A percentile compares a stretch with the other conserved stretches of the same genome.
These are phyloP conservation scores for Nigrospora osmanthi DNA, from an alignment of 2,329 filamentous ascomycete genomes.

Conservation along the genomic window DNA sequence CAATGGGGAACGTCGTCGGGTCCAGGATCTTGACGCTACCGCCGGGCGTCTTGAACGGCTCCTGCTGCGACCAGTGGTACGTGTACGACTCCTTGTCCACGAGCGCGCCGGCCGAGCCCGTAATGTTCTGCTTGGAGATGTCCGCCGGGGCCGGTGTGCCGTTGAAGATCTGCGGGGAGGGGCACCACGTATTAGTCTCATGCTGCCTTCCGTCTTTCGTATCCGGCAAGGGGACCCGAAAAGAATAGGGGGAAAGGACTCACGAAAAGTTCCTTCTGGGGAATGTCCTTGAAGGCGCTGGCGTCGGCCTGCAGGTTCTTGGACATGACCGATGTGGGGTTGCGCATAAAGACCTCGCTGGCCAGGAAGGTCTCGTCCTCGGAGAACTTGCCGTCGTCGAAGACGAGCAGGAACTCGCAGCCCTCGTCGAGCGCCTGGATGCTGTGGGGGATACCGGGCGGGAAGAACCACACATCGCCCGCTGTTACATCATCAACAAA, in stretches of 20 bases:
- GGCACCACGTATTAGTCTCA: no score
- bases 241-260: constrained; percentile 6
- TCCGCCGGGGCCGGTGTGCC: constrained; percentile 37
- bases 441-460: constrained; percentile 39
- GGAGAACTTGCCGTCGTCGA: constrained; percentile 49
- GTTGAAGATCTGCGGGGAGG: constrained; percentile 41
- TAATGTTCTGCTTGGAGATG: constrained; percentile 38
- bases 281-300: constrained; percentile 38
- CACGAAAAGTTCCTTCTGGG: constrained; percentile 35
- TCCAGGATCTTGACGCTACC: constrained; percentile 54
- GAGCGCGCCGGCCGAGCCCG: constrained; percentile 33
- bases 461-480: constrained; percentile 49
- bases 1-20: constrained; percentile 47
- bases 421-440: constrained; percentile 48
- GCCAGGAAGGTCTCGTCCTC: constrained; percentile 54
- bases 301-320: constrained; percentile 45
- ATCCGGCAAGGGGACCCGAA: no score
- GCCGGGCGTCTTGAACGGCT: constrained; percentile 41
- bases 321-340: constrained; percentile 42
- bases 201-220: no score
- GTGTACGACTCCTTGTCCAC: constrained; percentile 31
- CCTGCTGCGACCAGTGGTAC: constrained; percentile 44
- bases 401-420: constrained; percentile 51
- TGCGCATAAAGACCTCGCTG: constrained; percentile 42
- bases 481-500: constrained; percentile 39